These are phyloP conservation scores for Pinus taeda DNA, from an alignment of 75 land plant species.

Conservation along the genomic window DNA sequence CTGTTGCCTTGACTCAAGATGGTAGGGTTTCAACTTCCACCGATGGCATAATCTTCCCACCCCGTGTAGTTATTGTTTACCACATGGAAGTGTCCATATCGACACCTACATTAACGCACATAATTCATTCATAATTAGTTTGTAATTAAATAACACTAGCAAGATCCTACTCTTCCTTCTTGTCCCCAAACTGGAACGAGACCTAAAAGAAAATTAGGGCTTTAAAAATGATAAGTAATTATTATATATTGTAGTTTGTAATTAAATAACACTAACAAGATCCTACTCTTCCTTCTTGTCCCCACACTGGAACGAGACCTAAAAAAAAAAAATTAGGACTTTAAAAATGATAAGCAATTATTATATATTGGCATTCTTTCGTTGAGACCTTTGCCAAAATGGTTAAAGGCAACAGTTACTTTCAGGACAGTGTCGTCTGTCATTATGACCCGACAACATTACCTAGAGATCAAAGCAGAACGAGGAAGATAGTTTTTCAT, in stretches of 20 bases:
- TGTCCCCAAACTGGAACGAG: too few relatives aligned
- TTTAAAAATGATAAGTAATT: too few relatives aligned
- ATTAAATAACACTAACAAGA: too few relatives aligned
- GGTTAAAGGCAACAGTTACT: slow-evolving; percentile 63
- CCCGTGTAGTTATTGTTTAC: slow-evolving; percentile 88
- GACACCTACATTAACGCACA: slow-evolving; percentile 21
- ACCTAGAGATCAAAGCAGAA: neutral
- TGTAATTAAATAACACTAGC: too few relatives aligned
- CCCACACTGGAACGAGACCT: too few relatives aligned
- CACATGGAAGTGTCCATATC: slow-evolving; percentile 84
- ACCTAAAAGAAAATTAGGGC: too few relatives aligned
- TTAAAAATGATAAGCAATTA: too few relatives aligned
- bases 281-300: too few relatives aligned
- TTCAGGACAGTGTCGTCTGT: slow-evolving; percentile 43
- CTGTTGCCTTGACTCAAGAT: slow-evolving; percentile 87
- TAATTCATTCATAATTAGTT: too few relatives aligned
- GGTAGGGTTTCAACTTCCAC: slow-evolving; percentile 87
- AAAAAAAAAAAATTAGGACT: too few relatives aligned
- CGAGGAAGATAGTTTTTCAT: too few relatives aligned
- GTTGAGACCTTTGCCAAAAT: slow-evolving; percentile 48
- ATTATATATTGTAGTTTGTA: slow-evolving; percentile 4
- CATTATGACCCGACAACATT: slow-evolving; percentile 53
- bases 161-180: too few relatives aligned
- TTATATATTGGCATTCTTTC: slow-evolving; percentile 37
- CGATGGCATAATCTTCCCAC: slow-evolving; percentile 95